Evolutionary conservation across 2,329 filamentous ascomycete genomes (phyloP), one percentile per base, ranked within the genome.

Genomic region (Thermothelomyces thermophilus): DNA sequence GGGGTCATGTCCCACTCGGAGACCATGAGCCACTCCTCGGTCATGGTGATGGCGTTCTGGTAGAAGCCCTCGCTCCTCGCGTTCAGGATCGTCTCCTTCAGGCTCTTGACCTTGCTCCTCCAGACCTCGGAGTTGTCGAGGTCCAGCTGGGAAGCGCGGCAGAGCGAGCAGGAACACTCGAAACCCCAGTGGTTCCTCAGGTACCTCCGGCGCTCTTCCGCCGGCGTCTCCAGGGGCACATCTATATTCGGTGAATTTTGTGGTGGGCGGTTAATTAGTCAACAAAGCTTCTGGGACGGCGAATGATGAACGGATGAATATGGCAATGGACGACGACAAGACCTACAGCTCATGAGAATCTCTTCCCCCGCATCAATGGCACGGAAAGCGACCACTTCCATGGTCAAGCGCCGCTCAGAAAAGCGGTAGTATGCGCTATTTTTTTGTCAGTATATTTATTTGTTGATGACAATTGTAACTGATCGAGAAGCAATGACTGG

Each of bases 291-390:
- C n/a, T n/a, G n/a, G n/a, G n/a, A n/a, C n/a, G n/a, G n/a, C n/a
- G n/a, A n/a, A n/a, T n/a, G n/a, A n/a, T n/a, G n/a, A n/a, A n/a
- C n/a, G n/a, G n/a, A 31, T 10, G 14, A 31, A 31, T 10, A 31
- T 2, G 14, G 3, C 9, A 31, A 31, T 31, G 14, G 6, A 14
- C 7, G 9, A 11, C 3, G 37, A 17, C 33, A 8, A 22, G 36
- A 47, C 62, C 19, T 52, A 63, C 63, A 65, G 56, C 57, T 65
- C 42, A 66, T 58, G 8, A 52, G 36, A 22, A 66, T 61, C 44
- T 65, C 64, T 13, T 64, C 60, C 3, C 63, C 63, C 1, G 56
- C 48, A 39, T 60, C 47, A 16, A 65, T 64, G 11, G 58, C 55
- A 1, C 52, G 57, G 20, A 59, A 57, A 1, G 63, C 57, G 13